phyloP scores from a whole-genome alignment of 352 stramenopile species.

The Phytophthora pseudosyringae region DNA sequence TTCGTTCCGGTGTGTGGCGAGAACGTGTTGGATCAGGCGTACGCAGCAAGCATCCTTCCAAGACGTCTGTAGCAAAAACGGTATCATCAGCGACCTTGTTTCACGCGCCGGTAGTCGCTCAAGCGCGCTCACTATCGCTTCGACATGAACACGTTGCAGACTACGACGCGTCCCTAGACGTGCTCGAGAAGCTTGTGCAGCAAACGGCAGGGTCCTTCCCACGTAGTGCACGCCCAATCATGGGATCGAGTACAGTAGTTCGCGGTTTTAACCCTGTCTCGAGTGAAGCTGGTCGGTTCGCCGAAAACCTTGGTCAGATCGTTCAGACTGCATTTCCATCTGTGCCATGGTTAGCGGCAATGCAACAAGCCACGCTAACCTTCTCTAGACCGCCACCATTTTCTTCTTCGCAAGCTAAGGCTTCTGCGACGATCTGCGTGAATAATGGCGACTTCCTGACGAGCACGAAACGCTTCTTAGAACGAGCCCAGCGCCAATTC shows the following conservation, averaged over 20 bases:
- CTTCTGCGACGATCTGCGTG: slow-evolving; percentile 49
- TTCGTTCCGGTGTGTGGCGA: slow-evolving; percentile 49
- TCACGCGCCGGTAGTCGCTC: slow-evolving; percentile 32
- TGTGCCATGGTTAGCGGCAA: slow-evolving; percentile 28
- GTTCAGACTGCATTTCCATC: slow-evolving; percentile 32
- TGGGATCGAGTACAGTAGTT: slow-evolving; percentile 38
- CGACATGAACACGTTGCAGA: slow-evolving; percentile 12
- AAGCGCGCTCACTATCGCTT: slow-evolving; percentile 23
- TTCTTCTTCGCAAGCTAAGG: slow-evolving; percentile 27
- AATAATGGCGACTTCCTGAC: slow-evolving; percentile 60
- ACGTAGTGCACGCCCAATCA: slow-evolving; percentile 12
- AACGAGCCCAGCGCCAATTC: slow-evolving; percentile 58
- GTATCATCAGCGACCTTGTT: slow-evolving; percentile 22
- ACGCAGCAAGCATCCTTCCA: slow-evolving; percentile 16
- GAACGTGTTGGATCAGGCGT: slow-evolving; percentile 10
- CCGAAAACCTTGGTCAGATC: slow-evolving; percentile 20
- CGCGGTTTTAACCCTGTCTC: slow-evolving; percentile 25
- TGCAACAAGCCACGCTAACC: slow-evolving; percentile 8
- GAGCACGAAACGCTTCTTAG: slow-evolving; percentile 45
- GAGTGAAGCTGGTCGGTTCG: slow-evolving; percentile 20
- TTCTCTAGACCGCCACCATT: slow-evolving; percentile 34
- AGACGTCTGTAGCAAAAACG: slow-evolving; percentile 12
- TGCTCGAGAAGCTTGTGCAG: slow-evolving; percentile 32
- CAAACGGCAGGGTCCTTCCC: slow-evolving; percentile 34
- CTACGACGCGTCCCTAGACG: slow-evolving; percentile 13